Percentiles rank a stretch among this genome's conserved stretches.
These are phyloP conservation scores for Didymella lethalis DNA, from an alignment of 2,329 filamentous ascomycete genomes.

Conservation along the genomic window DNA sequence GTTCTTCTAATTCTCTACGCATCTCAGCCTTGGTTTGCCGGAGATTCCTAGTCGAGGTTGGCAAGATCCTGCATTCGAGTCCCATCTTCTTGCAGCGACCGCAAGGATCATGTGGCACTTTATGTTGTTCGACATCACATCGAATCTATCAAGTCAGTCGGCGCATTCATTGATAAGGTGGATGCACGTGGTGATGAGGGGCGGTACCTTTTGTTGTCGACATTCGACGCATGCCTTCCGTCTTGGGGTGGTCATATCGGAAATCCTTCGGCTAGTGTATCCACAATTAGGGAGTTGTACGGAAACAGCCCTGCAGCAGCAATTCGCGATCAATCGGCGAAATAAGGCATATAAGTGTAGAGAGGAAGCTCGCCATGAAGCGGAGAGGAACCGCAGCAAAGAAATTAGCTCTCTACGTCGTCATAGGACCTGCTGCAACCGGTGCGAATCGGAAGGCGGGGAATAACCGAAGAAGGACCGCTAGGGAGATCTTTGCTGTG, in stretches of 20 bases:
- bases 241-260: slow-evolving; percentile 45
- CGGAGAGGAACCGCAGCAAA: slow-evolving; percentile 28
- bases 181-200: slow-evolving; percentile 4
- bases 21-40: slow-evolving; percentile 51
- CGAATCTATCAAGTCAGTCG: slow-evolving; percentile 43
- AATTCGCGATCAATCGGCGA: slow-evolving; percentile 37
- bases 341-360: slow-evolving; percentile 36
- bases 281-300: slow-evolving; percentile 31
- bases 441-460: slow-evolving; percentile 46
- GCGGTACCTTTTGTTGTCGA: slow-evolving; percentile 48
- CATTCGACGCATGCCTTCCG: slow-evolving; percentile 51
- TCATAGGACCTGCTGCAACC: slow-evolving; percentile 40
- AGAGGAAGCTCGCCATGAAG: slow-evolving; percentile 30
- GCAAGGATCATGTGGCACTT: slow-evolving; percentile 49
- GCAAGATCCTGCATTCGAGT: slow-evolving; percentile 48
- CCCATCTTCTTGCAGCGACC: slow-evolving; percentile 48
- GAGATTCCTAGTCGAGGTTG: slow-evolving; percentile 48
- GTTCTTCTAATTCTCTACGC: slow-evolving; percentile 48
- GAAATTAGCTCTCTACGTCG: slow-evolving; percentile 43
- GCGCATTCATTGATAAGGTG: slow-evolving; percentile 9
- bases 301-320: slow-evolving; percentile 28
- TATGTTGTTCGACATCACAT: slow-evolving; percentile 51
- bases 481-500: slow-evolving; percentile 32
- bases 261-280: slow-evolving; percentile 32
- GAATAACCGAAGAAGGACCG: slow-evolving; percentile 43